Evolutionary conservation across 176 grass and related monocot species (phyloP), one percentile per base, ranked within the genome.

Genomic region (Lolium perenne): DNA sequence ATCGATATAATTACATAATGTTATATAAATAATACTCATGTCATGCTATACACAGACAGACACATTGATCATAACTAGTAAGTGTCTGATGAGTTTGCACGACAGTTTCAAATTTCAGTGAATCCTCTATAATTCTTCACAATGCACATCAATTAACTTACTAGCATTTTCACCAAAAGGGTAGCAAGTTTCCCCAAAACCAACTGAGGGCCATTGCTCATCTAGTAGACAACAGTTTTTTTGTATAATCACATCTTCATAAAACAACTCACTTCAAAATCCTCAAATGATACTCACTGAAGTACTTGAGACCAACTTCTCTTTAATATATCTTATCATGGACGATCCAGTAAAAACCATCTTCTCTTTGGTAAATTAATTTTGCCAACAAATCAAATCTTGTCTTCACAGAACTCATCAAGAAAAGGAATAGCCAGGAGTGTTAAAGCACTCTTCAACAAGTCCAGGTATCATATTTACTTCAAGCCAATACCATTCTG

Each of bases 391-490:
- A 88, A 92, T 79, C 41, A 13, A 84, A 80, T 86, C 84, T 86
- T 85, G 74, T 84, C 87, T 88, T 86, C 57, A 83, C 74, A 90
- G 57, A 90, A 82, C 85, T 87, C 88, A 86, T 81, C 92, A 91
- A 91, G 43, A 71, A 89, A 89, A 87, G 70, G 77, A 87, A 85
- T 53, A 8, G 79, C 85, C 85, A 91, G 81, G 83, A 87, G 40
- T 88, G 45, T 26, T 82, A 88, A 86, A 86, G 68, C 55, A 76
- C 53, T 86, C 84, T 92, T 80, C 69, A 46, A 88, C 79, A 92
- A 81, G 80, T 92, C 85, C 84, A 97, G 78, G 86, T 85, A 91
- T 84, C 88, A 86, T 90, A 97, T 90, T 90, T 94, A 90, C 94
- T 83, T 94, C 83, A 91, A 94, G 57, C 78, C 83, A 92, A 95